Base-by-base conservation (phyloP, 495 filamentous ascomycete genomes). In the Cairneyella variabilis region DNA sequence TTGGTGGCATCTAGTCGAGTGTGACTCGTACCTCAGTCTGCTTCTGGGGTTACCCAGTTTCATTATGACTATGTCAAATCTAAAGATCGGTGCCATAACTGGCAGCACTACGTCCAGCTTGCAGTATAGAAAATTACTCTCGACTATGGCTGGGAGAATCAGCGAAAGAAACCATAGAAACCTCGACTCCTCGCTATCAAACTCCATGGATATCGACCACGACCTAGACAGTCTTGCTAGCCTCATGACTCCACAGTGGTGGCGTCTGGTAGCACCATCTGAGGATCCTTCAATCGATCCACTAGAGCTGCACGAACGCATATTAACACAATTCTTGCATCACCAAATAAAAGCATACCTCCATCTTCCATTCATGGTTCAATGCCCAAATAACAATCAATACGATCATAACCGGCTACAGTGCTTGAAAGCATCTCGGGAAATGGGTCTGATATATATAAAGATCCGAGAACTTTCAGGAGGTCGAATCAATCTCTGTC, bases 351-450 rank as follows among this genome's bases (percentile, higher is more conserved):
- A 51, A 41, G 20, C 17, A 2, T 39, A 22, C 32, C 37, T 51
- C 11, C 48, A 51, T n/a, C 22, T 51, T 2, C 48, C 48, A 6
- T 51, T 51, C 36, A 51, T 51, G 48, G 34, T 51, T 18, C 48
- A 27, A 14, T 26, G n/a, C 12, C 17, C 48, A n/a, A 12, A 32
- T 10, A 12, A 20, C 3, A 22, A 5, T 7, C 17, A 23, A n/a
- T 51, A 1, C 3, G 6, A 51, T 3, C 9, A 20, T 36, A 51
- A 37, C 21, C 32, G 48, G 5, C 14, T 22, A 39, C 16, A n/a
- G 1, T 51, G 48, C 48, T n/a, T 51, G 9, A 26, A 10, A 10
- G 32, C 17, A 17, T 39, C 48, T n/a, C 32, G 48, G 16, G 48
- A 51, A 26, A 28, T 51, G 10, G 9, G 39, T 2, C 34, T 9